Evolutionary conservation across 2,329 filamentous ascomycete species (phyloP).

Genomic region (Pseudogymnoascus pannorum): DNA sequence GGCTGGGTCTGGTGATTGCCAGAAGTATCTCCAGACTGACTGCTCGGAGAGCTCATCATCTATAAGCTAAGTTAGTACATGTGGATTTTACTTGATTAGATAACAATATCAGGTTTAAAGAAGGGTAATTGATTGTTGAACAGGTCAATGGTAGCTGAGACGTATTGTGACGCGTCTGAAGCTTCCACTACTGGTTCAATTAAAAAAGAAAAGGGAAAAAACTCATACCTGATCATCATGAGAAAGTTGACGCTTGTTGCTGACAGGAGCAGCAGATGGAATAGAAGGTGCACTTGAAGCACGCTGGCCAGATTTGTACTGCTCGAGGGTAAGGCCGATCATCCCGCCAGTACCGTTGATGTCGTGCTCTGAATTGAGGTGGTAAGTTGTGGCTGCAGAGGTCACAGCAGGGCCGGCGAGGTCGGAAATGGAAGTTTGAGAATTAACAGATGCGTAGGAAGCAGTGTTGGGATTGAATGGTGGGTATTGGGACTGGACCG

Average conservation of each 20-base stretch:
- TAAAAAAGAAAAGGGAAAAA: neutral
- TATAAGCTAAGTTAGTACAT: neutral
- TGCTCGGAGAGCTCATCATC: neutral
- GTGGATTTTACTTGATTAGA: neutral
- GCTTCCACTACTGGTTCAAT: neutral
- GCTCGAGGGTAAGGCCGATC: neutral
- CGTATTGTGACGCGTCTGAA: neutral
- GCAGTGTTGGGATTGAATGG: constrained; percentile 7
- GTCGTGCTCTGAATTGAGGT: neutral
- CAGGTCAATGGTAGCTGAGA: neutral
- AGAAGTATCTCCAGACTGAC: neutral
- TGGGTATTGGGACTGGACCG: neutral
- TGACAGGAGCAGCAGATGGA: neutral
- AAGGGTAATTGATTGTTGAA: neutral
- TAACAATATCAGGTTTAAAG: neutral
- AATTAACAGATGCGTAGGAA: neutral
- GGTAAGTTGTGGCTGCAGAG: neutral
- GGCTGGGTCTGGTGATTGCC: neutral
- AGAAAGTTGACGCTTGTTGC: neutral
- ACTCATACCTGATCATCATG: neutral
- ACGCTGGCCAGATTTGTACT: neutral
- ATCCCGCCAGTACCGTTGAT: neutral
- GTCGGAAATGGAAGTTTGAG: neutral
- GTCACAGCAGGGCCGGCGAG: neutral
- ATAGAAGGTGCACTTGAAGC: neutral